These are phyloP conservation scores for Gaillardinia entomophila DNA, from an alignment of 805 yeast species.

Conservation along the genomic window DNA sequence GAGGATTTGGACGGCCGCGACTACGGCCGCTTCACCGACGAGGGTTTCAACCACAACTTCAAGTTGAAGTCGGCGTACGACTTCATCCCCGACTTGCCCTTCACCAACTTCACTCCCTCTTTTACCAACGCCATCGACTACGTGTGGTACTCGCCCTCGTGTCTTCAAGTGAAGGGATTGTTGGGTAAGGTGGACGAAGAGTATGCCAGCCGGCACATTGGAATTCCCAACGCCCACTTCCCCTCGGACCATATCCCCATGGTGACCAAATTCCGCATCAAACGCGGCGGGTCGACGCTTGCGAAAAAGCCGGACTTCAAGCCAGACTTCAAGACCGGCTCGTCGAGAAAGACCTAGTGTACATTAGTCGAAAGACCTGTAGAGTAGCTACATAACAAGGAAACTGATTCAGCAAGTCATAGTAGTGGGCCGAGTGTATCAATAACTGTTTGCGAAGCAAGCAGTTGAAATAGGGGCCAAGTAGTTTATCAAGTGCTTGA, in stretches of 20 bases:
- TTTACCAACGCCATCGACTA: constrained; percentile 93
- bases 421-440: too few relatives aligned
- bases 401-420: too few relatives aligned
- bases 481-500: too few relatives aligned
- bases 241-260: constrained; percentile 96
- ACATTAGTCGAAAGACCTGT: too few relatives aligned
- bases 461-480: too few relatives aligned
- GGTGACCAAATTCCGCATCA: constrained; percentile 70
- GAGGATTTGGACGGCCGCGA: constrained; percentile 78
- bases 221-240: constrained; percentile 89
- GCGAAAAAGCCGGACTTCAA: constrained; percentile 36
- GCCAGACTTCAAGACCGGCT: constrained; percentile 39
- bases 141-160: constrained; percentile 84
- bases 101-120: constrained; percentile 90
- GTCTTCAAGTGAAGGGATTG: constrained; percentile 78
- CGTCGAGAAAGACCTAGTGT: constrained; percentile 33
- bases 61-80: constrained; percentile 82
- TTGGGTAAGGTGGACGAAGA: constrained; percentile 79
- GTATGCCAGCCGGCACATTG: constrained; percentile 72
- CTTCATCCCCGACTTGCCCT: constrained; percentile 81
- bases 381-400: too few relatives aligned
- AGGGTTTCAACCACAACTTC: constrained; percentile 79
- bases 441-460: too few relatives aligned
- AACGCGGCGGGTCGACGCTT: constrained; percentile 34
- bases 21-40: constrained; percentile 86